These are phyloP conservation scores for Malus domestica DNA, from an alignment of 306 rosid genomes.

Conservation along the genomic window ASM211411v1 NC_041789.1:22196501-22197000, in stretches of 20 bases:
- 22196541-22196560: neutral
- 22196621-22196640: neutral
- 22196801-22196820: neutral
- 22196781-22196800: conserved; percentile 1
- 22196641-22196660: neutral
- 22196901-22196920: no score
- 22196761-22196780: neutral
- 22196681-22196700: neutral
- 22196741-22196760: neutral
- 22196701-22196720: neutral
- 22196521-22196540: neutral
- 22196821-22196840: neutral
- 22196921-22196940: no score
- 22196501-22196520: neutral
- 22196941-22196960: no score
- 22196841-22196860: neutral
- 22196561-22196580: neutral
- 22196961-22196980: no score
- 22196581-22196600: neutral
- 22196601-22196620: neutral
- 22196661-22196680: neutral
- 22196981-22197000: no score
- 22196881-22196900: no score
- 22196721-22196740: neutral
- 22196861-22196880: neutral